A percentile compares a stretch with the other conserved stretches of the same genome.
Conservation (phyloP, 345 rosid species). For the Eucalyptus shirleyi region DNA sequence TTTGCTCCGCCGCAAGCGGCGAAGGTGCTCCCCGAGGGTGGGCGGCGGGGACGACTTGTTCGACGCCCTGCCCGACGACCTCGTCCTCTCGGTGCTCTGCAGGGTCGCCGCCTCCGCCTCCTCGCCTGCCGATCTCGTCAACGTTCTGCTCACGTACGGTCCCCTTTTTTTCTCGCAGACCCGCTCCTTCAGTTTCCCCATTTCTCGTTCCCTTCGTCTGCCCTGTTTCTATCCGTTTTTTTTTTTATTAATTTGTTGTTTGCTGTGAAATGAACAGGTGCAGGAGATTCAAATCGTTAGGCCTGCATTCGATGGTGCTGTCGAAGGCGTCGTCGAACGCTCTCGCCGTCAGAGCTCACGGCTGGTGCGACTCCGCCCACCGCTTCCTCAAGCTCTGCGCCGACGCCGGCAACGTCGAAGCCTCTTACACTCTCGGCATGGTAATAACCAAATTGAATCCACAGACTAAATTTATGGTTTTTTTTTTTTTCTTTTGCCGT, state of each 20-base stretch:
- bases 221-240: neutral
- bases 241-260: neutral
- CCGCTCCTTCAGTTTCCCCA: neutral
- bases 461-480: neutral
- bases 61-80: constrained; percentile 10
- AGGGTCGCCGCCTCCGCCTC: constrained; percentile 2
- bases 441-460: neutral
- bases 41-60: neutral
- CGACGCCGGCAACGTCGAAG: constrained; percentile 12
- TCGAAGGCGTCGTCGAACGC: neutral
- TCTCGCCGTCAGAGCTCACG: constrained; percentile 3
- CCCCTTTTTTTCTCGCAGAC: neutral
- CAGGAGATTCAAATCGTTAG: constrained; percentile 7
- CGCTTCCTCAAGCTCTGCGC: constrained; percentile 12
- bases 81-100: constrained; percentile 4
- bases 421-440: constrained; percentile 18
- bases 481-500: neutral
- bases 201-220: neutral
- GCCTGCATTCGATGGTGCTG: neutral
- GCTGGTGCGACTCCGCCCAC: constrained; percentile 12
- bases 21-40: neutral
- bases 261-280: neutral
- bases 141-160: constrained; percentile 7
- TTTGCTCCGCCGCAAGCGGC: neutral
- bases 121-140: constrained; percentile 7